Conservation (phyloP, 768 basidiomycete species). For the Mycena chlorophos region DNA sequence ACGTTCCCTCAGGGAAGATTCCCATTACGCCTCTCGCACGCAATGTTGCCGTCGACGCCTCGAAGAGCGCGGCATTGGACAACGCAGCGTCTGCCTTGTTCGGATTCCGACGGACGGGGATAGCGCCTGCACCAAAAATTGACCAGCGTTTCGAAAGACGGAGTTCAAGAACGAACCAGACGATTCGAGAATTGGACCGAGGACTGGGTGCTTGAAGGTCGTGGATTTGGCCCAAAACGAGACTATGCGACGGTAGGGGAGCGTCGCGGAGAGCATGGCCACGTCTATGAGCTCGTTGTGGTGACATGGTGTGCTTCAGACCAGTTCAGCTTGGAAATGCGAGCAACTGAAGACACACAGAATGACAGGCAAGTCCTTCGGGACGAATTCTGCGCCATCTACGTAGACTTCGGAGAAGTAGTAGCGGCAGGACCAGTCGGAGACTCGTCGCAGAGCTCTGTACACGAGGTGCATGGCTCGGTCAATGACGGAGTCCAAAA, state of each 20-base stretch:
- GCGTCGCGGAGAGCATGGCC: conserved; percentile 50
- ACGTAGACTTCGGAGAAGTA: conserved; percentile 67
- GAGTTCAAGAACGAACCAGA: conserved; percentile 34
- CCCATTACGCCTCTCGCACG: conserved; percentile 42
- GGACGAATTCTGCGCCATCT: conserved; percentile 57
- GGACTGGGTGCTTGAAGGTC: conserved; percentile 60
- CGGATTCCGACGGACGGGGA: conserved; percentile 68
- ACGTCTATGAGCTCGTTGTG: conserved; percentile 72
- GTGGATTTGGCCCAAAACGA: conserved; percentile 74
- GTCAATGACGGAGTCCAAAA: background rate
- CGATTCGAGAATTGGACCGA: conserved; percentile 52
- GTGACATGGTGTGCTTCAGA: conserved; percentile 54
- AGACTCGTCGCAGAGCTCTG: conserved; percentile 57
- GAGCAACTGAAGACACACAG: conserved; percentile 37
- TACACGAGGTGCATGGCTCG: conserved; percentile 56
- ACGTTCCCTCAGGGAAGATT: conserved; percentile 68
- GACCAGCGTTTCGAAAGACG: background rate
- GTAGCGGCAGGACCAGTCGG: conserved; percentile 52
- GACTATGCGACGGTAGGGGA: conserved; percentile 58
- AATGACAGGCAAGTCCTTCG: conserved; percentile 56
- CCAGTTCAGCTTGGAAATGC: background rate
- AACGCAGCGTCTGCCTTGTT: conserved; percentile 34
- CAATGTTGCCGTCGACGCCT: conserved; percentile 15
- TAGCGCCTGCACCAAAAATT: conserved; percentile 44
- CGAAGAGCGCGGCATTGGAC: conserved; percentile 17